Percentiles rank a stretch among this genome's conserved stretches.
These are phyloP conservation scores for Lachnellula occidentalis DNA, from an alignment of 2,329 filamentous ascomycete species.

Conservation along the genomic window DNA sequence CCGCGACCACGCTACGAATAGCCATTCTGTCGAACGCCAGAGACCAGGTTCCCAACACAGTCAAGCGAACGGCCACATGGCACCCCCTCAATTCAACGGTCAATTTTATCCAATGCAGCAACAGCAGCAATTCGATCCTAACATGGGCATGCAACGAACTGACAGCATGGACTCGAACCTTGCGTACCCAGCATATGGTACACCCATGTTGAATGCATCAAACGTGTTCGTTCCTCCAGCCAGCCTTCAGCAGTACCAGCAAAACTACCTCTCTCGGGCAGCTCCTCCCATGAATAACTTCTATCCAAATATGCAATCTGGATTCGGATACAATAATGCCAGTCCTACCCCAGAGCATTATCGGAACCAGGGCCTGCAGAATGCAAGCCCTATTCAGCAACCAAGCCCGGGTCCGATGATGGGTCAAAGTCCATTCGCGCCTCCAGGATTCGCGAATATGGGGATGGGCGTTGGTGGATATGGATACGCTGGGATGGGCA, in stretches of 20 bases:
- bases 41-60: constrained; percentile 48
- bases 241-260: constrained; percentile 53
- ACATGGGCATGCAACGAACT: constrained; percentile 46
- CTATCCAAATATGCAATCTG: constrained; percentile 51
- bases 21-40: constrained; percentile 43
- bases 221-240: constrained; percentile 43
- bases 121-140: constrained; percentile 44
- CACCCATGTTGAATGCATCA: constrained; percentile 45
- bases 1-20: constrained; percentile 29
- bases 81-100: constrained; percentile 37
- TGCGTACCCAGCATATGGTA: constrained; percentile 46
- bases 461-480: constrained; percentile 41
- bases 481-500: constrained; percentile 42
- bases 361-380: constrained; percentile 45
- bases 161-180: constrained; percentile 48
- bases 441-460: constrained; percentile 44
- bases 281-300: constrained; percentile 50
- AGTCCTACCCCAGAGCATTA: constrained; percentile 51
- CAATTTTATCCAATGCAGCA: constrained; percentile 50
- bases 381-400: constrained; percentile 44
- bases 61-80: constrained; percentile 43
- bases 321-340: constrained; percentile 46
- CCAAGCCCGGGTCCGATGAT: constrained; percentile 34
- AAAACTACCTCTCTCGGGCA: constrained; percentile 49
- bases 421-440: constrained; percentile 39